Evolutionary conservation across 345 rosid species (phyloP), one percentile per base, ranked within the genome.

Genomic region (Ceriops tagal): DNA sequence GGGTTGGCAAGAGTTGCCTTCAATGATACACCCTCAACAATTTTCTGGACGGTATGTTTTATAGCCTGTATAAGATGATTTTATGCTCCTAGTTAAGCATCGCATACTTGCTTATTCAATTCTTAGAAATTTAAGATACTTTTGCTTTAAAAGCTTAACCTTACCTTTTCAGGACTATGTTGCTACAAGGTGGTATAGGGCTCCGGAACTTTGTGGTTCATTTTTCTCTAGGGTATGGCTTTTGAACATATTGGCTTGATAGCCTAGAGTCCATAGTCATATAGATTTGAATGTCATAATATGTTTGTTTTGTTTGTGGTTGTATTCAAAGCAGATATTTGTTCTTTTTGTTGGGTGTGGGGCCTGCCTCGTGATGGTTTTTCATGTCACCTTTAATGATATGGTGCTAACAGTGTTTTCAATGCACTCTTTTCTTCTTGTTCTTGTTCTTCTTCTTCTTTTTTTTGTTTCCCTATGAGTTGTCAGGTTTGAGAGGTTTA

Each of bases 191-290:
- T 91, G 98, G 98, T 93, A 93, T 70, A 85, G 98, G 83, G 97
- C 98, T 73, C 98, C 97, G 31, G 98, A 93, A 85, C 90, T 93
- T 15, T 93, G 98, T 80, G 98, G 98, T 70, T 93, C 98, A 10
- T 93, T 93, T 82, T 93, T 85, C 82, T 93, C 98, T 1, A 93
- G 91, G 96, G 98, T 93, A 71, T 74, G 32, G 72, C 58, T 71
- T 53, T 62, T 34, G 9, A 67, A 67, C 6, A 27, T 19, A 22
- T 3, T 51, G 59, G 35, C 46, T 34, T 8, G 20, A 31, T 5
- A 15, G 10, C 49, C 49, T 43, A 43, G 49, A 43, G 18, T 56
- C 59, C 18, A 0, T 24, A 15, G 28, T 10, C 59, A 9, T 55
- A 20, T 24, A 24, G 19, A 43, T 43, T 43, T 43, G 49, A 43